These are phyloP conservation scores for Starmerella vaccinii DNA, from an alignment of 805 yeast species.

Conservation along the genomic window DNA sequence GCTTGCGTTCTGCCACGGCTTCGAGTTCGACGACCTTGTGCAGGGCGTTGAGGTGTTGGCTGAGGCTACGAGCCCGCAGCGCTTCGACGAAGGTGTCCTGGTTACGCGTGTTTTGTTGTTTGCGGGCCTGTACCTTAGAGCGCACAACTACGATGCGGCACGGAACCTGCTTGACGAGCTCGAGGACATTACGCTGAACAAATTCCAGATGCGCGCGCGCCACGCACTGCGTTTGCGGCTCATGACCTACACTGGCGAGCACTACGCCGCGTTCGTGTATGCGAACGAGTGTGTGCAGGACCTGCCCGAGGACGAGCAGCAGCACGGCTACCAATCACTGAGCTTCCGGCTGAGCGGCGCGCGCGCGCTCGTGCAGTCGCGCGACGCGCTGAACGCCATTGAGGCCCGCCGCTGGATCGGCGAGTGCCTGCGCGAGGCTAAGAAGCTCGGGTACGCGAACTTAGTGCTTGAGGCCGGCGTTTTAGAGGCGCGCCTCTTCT, in stretches of 20 bases:
- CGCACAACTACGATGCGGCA: constrained; percentile 7
- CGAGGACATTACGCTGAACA: background rate
- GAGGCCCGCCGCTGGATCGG: constrained; percentile 3
- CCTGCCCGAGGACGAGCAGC: background rate
- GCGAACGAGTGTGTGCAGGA: background rate
- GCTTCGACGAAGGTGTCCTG: background rate
- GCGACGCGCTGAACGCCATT: background rate
- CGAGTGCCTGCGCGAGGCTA: background rate
- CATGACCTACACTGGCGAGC: background rate
- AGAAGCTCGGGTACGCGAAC: background rate
- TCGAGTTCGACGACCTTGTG: background rate
- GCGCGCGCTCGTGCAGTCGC: constrained; percentile 7
- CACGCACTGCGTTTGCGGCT: background rate
- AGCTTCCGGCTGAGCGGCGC: background rate
- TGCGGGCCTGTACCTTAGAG: background rate
- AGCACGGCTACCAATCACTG: background rate
- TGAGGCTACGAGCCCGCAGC: background rate
- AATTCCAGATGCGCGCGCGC: background rate
- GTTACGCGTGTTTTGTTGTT: background rate
- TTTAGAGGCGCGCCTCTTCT: constrained; percentile 5
- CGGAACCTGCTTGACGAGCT: background rate
- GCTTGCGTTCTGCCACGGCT: background rate
- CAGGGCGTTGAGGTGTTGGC: background rate
- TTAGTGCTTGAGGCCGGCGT: constrained; percentile 4
- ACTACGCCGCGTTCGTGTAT: background rate